phyloP scores from a whole-genome alignment of 2,329 filamentous ascomycete species.

The Magnaporthiopsis incrustans region DNA sequence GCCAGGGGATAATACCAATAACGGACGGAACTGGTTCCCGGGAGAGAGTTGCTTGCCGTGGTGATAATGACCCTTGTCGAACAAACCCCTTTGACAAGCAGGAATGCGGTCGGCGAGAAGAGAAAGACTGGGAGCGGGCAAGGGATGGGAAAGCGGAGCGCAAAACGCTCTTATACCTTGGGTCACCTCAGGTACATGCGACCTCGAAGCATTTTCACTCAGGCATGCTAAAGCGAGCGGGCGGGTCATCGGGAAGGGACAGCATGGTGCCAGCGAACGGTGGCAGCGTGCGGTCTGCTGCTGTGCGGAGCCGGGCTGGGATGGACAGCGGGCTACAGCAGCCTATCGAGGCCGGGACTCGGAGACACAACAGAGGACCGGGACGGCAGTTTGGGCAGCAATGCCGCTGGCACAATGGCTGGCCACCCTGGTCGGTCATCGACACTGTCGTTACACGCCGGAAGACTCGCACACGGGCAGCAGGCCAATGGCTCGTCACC shows the following conservation, averaged over 20 bases:
- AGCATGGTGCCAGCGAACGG: background rate
- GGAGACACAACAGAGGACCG: background rate
- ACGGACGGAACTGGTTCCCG: background rate
- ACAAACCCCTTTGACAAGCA: background rate
- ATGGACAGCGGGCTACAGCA: background rate
- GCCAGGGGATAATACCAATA: background rate
- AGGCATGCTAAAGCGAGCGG: background rate
- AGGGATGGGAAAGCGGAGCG: slow-evolving; percentile 7
- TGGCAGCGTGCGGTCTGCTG: background rate
- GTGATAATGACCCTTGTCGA: background rate
- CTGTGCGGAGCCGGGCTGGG: background rate
- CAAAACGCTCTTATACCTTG: slow-evolving; percentile 5
- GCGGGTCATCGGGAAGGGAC: background rate
- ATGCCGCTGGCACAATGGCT: slow-evolving; percentile 17
- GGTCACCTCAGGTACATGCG: slow-evolving; percentile 5
- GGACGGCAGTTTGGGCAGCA: slow-evolving; percentile 33
- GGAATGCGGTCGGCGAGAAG: background rate
- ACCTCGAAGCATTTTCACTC: background rate
- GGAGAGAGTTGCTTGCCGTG: background rate
- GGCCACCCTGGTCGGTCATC: background rate
- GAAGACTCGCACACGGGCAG: background rate
- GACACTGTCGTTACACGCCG: slow-evolving; percentile 1
- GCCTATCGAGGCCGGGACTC: slow-evolving; percentile 11
- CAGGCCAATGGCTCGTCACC: background rate
- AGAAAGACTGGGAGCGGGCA: slow-evolving; percentile 6